Evolutionary conservation across 148 eudicot genomes (phyloP).

Genomic region (Camellia lanceoleosa): DNA sequence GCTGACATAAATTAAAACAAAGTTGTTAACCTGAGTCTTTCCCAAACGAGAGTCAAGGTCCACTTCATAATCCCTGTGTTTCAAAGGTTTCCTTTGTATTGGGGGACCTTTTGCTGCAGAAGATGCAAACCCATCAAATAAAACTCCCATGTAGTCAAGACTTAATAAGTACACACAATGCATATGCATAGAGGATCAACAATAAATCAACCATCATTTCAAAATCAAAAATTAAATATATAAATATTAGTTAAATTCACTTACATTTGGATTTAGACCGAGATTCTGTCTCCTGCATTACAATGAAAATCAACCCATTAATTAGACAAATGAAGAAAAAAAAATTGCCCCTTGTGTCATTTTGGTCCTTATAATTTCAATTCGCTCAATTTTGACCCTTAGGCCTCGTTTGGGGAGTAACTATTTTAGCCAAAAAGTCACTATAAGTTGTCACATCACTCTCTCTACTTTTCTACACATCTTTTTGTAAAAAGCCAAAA

Average conservation of each 20-base stretch:
- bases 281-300: conserved; percentile 54
- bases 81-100: conserved; percentile 90
- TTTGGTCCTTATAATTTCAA: too few relatives aligned
- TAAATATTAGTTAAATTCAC: conserved; percentile 11
- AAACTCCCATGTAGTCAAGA: background rate
- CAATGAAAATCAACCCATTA: background rate
- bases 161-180: background rate
- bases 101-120: conserved; percentile 88
- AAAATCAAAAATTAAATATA: background rate
- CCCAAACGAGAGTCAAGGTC: conserved; percentile 99
- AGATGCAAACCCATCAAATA: conserved; percentile 2
- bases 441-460: too few relatives aligned
- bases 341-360: background rate
- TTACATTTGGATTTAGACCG: conserved; percentile 64
- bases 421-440: too few relatives aligned
- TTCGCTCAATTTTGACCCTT: too few relatives aligned
- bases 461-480: too few relatives aligned
- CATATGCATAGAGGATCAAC: background rate
- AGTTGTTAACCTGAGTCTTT: conserved; percentile 80
- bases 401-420: too few relatives aligned
- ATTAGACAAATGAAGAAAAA: background rate
- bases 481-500: too few relatives aligned
- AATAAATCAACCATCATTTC: background rate
- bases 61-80: conserved; percentile 96
- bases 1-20: background rate